A percentile compares a stretch with the other conserved stretches of the same genome.
Conservation (phyloP, 2,329 filamentous ascomycete genomes). For the Xylariaceae sp. region DNA sequence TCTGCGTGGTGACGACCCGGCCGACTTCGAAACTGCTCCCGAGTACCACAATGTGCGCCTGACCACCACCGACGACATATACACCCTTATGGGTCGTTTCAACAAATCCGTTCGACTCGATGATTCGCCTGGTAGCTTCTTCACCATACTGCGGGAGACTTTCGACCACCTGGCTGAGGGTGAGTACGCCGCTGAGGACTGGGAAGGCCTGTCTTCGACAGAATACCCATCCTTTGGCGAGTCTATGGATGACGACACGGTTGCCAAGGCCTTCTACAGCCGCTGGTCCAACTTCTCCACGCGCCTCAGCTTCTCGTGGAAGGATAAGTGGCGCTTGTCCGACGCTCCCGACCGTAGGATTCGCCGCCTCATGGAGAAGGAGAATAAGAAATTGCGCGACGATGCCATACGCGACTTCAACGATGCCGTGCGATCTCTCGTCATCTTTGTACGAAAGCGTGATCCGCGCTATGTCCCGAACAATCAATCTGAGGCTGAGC, state of each 20-base stretch:
- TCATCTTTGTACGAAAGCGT: slow-evolving; percentile 87
- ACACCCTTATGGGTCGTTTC: slow-evolving; percentile 80
- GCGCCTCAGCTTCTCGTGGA: slow-evolving; percentile 86
- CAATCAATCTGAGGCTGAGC: slow-evolving; percentile 77
- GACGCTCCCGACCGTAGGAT: slow-evolving; percentile 87
- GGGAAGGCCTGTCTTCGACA: slow-evolving; percentile 64
- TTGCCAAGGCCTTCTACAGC: slow-evolving; percentile 82
- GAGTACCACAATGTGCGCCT: slow-evolving; percentile 73
- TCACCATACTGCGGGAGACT: slow-evolving; percentile 74
- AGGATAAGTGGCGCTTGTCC: slow-evolving; percentile 80
- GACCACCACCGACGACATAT: slow-evolving; percentile 82
- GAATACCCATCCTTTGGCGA: slow-evolving; percentile 85
- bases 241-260: slow-evolving; percentile 73
- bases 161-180: slow-evolving; percentile 84
- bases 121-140: slow-evolving; percentile 84
- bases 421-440: slow-evolving; percentile 84
- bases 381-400: slow-evolving; percentile 85
- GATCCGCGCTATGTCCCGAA: slow-evolving; percentile 86
- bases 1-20: slow-evolving; percentile 68
- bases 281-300: slow-evolving; percentile 84
- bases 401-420: slow-evolving; percentile 89
- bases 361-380: slow-evolving; percentile 90
- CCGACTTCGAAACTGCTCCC: slow-evolving; percentile 56
- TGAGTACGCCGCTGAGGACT: slow-evolving; percentile 76
- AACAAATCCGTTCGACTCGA: slow-evolving; percentile 79